Percentiles rank a stretch among this genome's conserved stretches.
Evolutionary conservation across 345 rosid species (phyloP).

Genomic region (Eucalyptus albens): DNA sequence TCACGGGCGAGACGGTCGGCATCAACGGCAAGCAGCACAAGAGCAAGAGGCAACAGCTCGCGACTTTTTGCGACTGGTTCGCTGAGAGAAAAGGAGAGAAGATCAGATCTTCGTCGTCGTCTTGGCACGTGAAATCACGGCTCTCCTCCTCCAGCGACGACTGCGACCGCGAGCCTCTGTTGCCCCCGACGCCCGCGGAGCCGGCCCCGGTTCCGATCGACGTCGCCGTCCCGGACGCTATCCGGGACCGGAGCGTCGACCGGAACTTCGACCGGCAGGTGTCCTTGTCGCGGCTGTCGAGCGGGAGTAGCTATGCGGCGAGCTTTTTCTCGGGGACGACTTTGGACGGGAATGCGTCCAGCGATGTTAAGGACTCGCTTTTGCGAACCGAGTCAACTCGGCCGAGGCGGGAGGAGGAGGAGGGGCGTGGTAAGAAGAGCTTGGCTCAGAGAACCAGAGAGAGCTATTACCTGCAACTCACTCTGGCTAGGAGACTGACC

Average conservation of each 20-base stretch:
- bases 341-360: constrained; percentile 47
- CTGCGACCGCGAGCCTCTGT: constrained; percentile 43
- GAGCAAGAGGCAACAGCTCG: constrained; percentile 44
- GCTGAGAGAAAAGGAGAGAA: constrained; percentile 33
- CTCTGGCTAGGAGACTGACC: constrained; percentile 66
- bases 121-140: constrained; percentile 24
- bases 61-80: constrained; percentile 58
- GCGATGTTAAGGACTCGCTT: constrained; percentile 40
- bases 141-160: constrained; percentile 9
- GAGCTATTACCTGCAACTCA: constrained; percentile 60
- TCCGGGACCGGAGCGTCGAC: constrained; percentile 27
- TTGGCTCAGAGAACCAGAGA: constrained; percentile 37
- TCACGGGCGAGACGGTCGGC: constrained; percentile 15
- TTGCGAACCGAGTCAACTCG: neutral
- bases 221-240: neutral
- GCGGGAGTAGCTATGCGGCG: constrained; percentile 73
- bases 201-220: neutral
- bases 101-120: neutral
- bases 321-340: constrained; percentile 86
- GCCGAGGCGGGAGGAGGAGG: constrained; percentile 19
- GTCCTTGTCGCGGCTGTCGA: constrained; percentile 65
- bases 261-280: constrained; percentile 49
- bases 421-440: constrained; percentile 5
- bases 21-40: neutral
- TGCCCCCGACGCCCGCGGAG: constrained; percentile 11